Percentiles rank a stretch among this genome's conserved stretches.
These are phyloP conservation scores for Botrytis porri DNA, from an alignment of 2,329 filamentous ascomycete genomes.

Conservation along the genomic window DNA sequence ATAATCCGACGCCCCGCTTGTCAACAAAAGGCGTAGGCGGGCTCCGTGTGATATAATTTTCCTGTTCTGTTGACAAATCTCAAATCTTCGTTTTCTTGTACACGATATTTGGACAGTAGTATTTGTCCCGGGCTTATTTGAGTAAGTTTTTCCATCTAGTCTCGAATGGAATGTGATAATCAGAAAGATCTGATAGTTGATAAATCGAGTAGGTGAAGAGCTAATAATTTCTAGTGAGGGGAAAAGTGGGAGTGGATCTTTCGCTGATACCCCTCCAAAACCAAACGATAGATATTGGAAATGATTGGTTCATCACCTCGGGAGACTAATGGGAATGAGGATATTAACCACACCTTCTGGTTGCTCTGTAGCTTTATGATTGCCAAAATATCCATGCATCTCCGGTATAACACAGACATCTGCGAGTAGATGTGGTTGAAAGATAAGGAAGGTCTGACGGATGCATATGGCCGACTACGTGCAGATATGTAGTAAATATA, in stretches of 20 bases:
- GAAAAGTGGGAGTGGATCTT: neutral
- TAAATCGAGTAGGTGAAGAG: neutral
- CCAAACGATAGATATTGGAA: neutral
- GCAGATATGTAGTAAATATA: neutral
- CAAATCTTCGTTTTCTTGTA: neutral
- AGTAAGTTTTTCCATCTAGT: neutral
- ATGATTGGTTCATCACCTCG: neutral
- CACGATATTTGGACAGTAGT: neutral
- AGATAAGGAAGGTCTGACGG: neutral
- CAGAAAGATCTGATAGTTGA: neutral
- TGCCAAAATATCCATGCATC: constrained; percentile 3
- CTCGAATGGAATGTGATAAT: neutral
- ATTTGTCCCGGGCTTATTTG: neutral
- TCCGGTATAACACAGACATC: neutral
- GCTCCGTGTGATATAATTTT: neutral
- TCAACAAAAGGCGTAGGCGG: neutral
- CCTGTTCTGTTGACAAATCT: neutral
- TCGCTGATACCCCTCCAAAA: neutral
- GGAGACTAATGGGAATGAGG: neutral
- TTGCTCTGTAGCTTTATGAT: neutral
- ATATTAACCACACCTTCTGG: neutral
- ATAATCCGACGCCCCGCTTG: neutral
- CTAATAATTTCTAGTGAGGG: constrained; percentile 1
- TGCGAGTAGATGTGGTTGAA: neutral
- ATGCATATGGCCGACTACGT: neutral